Evolutionary conservation across 2,329 filamentous ascomycete genomes (phyloP).

Genomic region (Colletotrichum sp.): DNA sequence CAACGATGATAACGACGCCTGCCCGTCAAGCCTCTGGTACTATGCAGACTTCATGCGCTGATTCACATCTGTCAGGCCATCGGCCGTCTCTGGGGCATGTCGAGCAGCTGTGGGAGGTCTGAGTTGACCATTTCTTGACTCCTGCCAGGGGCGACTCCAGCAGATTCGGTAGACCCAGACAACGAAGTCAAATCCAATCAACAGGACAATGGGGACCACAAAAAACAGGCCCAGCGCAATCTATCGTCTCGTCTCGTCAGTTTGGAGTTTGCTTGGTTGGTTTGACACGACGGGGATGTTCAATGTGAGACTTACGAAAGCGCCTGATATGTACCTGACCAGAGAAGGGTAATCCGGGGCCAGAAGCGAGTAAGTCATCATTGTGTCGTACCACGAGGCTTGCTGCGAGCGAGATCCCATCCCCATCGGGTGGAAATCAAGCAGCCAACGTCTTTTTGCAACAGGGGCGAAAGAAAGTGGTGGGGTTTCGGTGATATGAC

Average conservation of each 20-base stretch:
- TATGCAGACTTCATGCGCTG: background rate
- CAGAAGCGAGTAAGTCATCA: constrained; percentile 12
- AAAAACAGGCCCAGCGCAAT: constrained; percentile 50
- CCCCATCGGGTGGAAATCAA: background rate
- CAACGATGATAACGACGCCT: background rate
- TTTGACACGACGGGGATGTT: background rate
- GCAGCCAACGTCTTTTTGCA: background rate
- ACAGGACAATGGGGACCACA: constrained; percentile 48
- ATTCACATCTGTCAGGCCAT: background rate
- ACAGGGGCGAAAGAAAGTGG: background rate
- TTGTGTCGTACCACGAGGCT: constrained; percentile 24
- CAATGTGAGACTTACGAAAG: constrained; percentile 36
- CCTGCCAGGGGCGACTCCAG: constrained; percentile 20
- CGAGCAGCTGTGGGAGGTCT: background rate
- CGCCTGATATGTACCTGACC: constrained; percentile 40
- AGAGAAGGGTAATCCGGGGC: constrained; percentile 31
- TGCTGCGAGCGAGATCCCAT: background rate
- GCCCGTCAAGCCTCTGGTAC: background rate
- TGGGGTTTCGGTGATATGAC: background rate
- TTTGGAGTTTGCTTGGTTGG: background rate
- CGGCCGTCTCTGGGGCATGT: background rate
- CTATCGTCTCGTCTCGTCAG: constrained; percentile 29
- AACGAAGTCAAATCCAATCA: constrained; percentile 55
- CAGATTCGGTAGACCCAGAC: constrained; percentile 58
- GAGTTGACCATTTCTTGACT: background rate